Evolutionary conservation across 1,284 basidiomycete genomes (phyloP).

Genomic region (Papiliotrema terrestris): DNA sequence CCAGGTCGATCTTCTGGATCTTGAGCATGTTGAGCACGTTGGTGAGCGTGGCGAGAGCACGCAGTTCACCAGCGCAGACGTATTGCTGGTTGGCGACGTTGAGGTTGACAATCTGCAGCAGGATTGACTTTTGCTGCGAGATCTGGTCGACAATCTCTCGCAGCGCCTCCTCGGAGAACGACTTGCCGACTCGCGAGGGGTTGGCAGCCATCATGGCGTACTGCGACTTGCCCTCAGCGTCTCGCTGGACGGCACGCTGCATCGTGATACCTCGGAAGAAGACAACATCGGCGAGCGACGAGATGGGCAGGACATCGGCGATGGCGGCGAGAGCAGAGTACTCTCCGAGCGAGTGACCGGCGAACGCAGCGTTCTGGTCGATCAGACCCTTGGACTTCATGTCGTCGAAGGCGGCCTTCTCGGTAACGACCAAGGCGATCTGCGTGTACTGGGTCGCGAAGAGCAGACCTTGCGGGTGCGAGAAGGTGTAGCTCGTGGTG

Average conservation of each 20-base stretch:
- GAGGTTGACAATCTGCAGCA: conserved; percentile 95
- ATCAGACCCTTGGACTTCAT: conserved; percentile 95
- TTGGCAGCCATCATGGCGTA: conserved; percentile 99
- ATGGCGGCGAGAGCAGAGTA: conserved; percentile 97
- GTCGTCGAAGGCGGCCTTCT: conserved; percentile 96
- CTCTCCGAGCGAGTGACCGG: conserved; percentile 96
- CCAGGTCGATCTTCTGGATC: conserved; percentile 92
- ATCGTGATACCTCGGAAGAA: conserved; percentile 99
- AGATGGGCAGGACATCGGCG: conserved; percentile 90
- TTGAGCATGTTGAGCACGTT: conserved; percentile 97
- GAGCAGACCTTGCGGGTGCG: conserved; percentile 87
- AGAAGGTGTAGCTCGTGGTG: conserved; percentile 94
- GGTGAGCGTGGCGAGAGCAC: conserved; percentile 87
- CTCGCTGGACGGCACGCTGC: conserved; percentile 96
- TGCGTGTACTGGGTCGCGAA: conserved; percentile 99
- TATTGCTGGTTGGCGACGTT: conserved; percentile 83
- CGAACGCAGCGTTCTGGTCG: conserved; percentile 86
- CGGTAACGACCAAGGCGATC: conserved; percentile 94
- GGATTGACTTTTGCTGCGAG: conserved; percentile 66
- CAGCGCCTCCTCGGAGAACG: conserved; percentile 83
- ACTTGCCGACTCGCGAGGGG: conserved; percentile 87
- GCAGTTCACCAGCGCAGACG: conserved; percentile 93
- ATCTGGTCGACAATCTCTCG: conserved; percentile 94
- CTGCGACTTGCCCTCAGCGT: conserved; percentile 84
- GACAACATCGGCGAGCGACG: conserved; percentile 94